Evolutionary conservation across 768 basidiomycete genomes (phyloP), one percentile per base, ranked within the genome.

Genomic region (Pisolithus tinctorius): DNA sequence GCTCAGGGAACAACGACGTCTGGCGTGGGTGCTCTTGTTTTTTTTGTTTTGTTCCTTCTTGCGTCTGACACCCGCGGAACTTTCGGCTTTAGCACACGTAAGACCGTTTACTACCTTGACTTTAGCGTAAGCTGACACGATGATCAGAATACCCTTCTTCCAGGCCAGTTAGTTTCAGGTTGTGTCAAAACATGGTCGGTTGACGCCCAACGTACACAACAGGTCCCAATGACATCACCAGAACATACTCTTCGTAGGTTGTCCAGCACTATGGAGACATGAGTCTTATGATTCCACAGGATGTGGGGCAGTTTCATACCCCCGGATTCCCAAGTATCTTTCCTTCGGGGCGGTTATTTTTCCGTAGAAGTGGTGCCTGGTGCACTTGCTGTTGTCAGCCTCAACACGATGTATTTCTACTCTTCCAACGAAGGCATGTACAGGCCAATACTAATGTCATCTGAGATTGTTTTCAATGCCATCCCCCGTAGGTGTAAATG

Each of bases 361-460:
- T 76, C 86, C 3, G 73, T 78, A 36, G 91, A 93, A 59, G 85
- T 94, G 39, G 80, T 94, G 29, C 85, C 88, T 0, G 75, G 83
- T 55, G 60, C 80, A 50, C 59, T 93, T 37, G 89, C 88, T 10
- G 87, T 84, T 45, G 83, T 96, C 61, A 86, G 85, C 57, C 71
- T 94, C 47, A 96, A 93, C 67, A 93, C 92, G 0, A 79, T 94
- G 71, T 94, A 89, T 69, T 93, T 89, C 71, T 94, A 87, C 66
- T 87, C 90, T 64, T 83, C 86, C 13, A 93, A 93, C 67, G 88
- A 88, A 72, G 85, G 89, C 40, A 42, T 16, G 38, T 52, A 39
- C 26, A 14, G 8, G 20, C 30, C 45, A 58, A 13, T 17, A 40
- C 27, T 30, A 25, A 26, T 47, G 27, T 48, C 46, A 26, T 61